Conservation (phyloP, 805 yeast species). For the Wickerhamiella qilinensis region DNA sequence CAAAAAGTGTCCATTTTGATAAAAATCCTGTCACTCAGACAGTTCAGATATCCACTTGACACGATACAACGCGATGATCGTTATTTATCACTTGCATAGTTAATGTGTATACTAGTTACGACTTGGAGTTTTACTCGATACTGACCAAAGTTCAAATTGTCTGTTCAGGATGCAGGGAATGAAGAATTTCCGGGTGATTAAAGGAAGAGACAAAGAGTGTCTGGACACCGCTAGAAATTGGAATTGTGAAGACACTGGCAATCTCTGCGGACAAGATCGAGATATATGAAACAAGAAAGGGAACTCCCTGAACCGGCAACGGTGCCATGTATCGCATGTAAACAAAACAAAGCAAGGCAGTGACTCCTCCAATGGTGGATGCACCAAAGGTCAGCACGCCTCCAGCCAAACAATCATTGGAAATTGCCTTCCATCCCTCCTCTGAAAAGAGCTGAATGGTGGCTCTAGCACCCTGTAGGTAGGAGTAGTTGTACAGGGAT, state of each 20-base stretch:
- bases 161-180: conserved; percentile 48
- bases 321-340: conserved; percentile 57
- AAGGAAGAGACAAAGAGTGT: conserved; percentile 75
- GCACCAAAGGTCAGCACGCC: conserved; percentile 68
- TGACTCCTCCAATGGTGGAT: conserved; percentile 51
- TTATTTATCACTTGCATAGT: neutral
- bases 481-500: conserved; percentile 73
- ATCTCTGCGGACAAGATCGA: conserved; percentile 64
- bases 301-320: conserved; percentile 35
- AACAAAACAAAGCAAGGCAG: conserved; percentile 45
- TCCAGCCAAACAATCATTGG: conserved; percentile 69
- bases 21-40: conserved; percentile 9
- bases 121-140: no score
- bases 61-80: neutral
- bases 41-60: neutral
- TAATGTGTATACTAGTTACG: no score
- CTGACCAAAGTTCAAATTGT: neutral
- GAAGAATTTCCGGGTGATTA: conserved; percentile 70
- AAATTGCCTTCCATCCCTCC: conserved; percentile 71
- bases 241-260: conserved; percentile 52
- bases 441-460: conserved; percentile 63
- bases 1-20: conserved; percentile 15
- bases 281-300: conserved; percentile 45
- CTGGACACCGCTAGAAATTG: conserved; percentile 66
- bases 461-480: conserved; percentile 59